phyloP scores from a whole-genome alignment of 2,329 filamentous ascomycete species.

The Bipolaris victoriae region DNA sequence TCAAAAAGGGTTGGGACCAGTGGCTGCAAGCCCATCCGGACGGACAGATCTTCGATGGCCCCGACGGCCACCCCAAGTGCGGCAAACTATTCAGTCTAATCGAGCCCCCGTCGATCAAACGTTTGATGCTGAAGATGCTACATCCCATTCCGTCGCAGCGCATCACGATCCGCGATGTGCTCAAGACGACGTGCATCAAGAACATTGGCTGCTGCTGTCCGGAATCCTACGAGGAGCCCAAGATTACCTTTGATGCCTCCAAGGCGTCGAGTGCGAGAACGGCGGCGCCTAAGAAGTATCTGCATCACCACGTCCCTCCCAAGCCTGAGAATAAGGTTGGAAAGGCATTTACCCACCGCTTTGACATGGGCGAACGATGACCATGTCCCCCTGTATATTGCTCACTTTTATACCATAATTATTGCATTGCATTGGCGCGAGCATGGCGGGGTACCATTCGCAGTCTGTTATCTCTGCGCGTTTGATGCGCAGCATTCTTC shows the following conservation, averaged over 20 bases:
- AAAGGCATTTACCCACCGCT: constrained; percentile 46
- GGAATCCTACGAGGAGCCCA: constrained; percentile 70
- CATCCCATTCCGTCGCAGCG: constrained; percentile 77
- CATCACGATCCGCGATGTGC: constrained; percentile 70
- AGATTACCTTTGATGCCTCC: constrained; percentile 65
- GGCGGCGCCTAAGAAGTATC: constrained; percentile 48
- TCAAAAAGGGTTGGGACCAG: constrained; percentile 71
- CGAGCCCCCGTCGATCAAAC: constrained; percentile 68
- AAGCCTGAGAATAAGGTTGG: constrained; percentile 46
- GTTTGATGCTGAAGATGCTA: constrained; percentile 79
- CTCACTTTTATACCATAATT: constrained; percentile 3
- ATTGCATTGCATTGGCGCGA: constrained; percentile 6
- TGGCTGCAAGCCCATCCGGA: constrained; percentile 66
- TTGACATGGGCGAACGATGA: constrained; percentile 49
- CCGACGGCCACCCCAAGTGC: constrained; percentile 67
- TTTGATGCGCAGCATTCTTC: not conserved
- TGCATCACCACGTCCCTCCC: constrained; percentile 54
- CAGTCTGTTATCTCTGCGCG: not conserved
- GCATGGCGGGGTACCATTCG: constrained; percentile 3
- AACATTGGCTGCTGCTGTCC: constrained; percentile 79
- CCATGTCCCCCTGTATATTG: not conserved
- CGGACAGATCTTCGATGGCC: constrained; percentile 59
- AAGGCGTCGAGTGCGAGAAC: constrained; percentile 43
- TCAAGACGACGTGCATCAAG: constrained; percentile 75
- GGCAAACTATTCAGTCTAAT: constrained; percentile 70